Evolutionary conservation across 306 rosid species (phyloP), one percentile per base, ranked within the genome.

Genomic region (Dryas octopetala): DNA sequence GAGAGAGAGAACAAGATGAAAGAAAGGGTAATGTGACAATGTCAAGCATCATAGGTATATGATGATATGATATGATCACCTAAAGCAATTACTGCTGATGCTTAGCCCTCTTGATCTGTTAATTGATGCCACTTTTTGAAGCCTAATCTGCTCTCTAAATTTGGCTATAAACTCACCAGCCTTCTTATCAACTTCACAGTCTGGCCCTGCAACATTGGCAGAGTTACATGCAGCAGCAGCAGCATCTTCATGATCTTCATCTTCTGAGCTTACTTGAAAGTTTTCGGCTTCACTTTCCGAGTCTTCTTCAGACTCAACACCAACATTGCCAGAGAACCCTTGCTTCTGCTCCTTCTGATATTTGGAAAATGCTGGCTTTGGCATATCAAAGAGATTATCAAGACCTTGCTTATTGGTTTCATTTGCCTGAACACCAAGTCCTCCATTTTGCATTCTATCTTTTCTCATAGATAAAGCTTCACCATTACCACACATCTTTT

Each of bases 101-200:
- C 80, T 74, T 14, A 70, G 83, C 54, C 89, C 93, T 85, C 87
- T 91, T 81, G 92, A 85, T 75, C 92, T 89, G 28, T 86, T 91
- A 23, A 83, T 55, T 12, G 98, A 86, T 64, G 86, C 94, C 76
- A 80, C 71, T 81, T 93, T 96, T 79, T 96, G 99, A 75, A 90
- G 98, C 85, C 90, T 88, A 71, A 96, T 92, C 76, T 92, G 98
- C 23, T 90, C 94, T 82, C 92, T 86, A 78, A 96, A 96, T 84
- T 85, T 96, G 17, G 97, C 99, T 74, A 96, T 96, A 75, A 96
- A 96, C 80, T 89, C 97, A 28, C 93, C 90, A 6, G 97, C 99
- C 86, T 92, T 96, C 93, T 90, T 92, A 62, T 92, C 99, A 49
- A 96, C 99, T 88, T 92, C 63, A 49, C 93, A 81, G 79, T 91